Percentiles rank a stretch among this genome's conserved stretches.
phyloP scores from a whole-genome alignment of 768 basidiomycete genomes.

The Pleurotus sapidus region DNA sequence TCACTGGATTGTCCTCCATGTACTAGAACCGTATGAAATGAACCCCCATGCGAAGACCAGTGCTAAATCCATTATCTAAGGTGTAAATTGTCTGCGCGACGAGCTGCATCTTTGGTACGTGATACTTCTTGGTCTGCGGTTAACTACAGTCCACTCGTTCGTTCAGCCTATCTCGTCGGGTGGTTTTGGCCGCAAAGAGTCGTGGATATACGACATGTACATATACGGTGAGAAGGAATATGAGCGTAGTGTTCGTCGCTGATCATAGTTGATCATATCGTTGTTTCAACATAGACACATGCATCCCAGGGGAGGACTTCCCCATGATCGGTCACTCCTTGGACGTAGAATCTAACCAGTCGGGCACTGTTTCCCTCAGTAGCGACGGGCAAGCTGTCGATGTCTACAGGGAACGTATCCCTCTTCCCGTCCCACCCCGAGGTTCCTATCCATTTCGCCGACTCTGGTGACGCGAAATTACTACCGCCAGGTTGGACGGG shows the following conservation, averaged over 20 bases:
- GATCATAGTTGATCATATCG: background rate
- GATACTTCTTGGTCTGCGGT: too few species aligned
- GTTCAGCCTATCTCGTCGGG: too few species aligned
- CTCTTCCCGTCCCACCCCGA: constrained; percentile 37
- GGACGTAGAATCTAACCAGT: constrained; percentile 53
- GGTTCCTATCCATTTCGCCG: constrained; percentile 45
- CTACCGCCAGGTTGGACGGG: constrained; percentile 1
- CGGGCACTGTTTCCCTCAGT: constrained; percentile 12
- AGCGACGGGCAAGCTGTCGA: constrained; percentile 27
- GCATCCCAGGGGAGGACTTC: constrained; percentile 42
- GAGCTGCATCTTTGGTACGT: too few species aligned
- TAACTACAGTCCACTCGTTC: too few species aligned
- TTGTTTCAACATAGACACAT: constrained; percentile 22
- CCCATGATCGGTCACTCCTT: constrained; percentile 64
- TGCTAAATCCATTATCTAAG: too few species aligned
- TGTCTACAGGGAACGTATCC: constrained; percentile 29
- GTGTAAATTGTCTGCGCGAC: too few species aligned
- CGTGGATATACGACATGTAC: too few species aligned
- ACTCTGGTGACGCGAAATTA: constrained; percentile 19
- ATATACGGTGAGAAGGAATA: too few species aligned
- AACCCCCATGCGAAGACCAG: too few species aligned
- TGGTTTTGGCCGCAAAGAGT: too few species aligned
- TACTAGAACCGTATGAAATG: too few species aligned
- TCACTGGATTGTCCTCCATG: too few species aligned
- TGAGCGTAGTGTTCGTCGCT: background rate